Evolutionary conservation across 306 rosid genomes (phyloP), one percentile per base, ranked within the genome.

Genomic region (Fragaria vesca): DNA sequence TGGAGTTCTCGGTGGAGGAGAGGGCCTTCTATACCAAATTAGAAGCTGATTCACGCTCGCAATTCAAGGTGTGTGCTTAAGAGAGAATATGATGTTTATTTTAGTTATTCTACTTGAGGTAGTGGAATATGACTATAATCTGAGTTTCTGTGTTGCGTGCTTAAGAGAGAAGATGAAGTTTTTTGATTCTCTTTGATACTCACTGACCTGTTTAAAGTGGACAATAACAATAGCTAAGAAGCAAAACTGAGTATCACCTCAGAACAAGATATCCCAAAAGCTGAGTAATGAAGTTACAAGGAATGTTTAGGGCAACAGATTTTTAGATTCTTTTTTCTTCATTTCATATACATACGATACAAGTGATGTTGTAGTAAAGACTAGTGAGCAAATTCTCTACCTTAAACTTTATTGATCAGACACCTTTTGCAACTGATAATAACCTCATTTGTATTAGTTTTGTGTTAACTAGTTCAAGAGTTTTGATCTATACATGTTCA

Each of bases 21-120:
- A 93, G 99, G 58, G 94, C 91, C 72, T 95, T 95, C 89, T 95
- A 95, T 89, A 86, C 82, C 66, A 91, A 89, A 79, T 88, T 95
- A 85, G 99, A 95, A 90, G 87, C 97, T 2, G 99, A 93, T 82
- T 89, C 99, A 75, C 98, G 96, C 6, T 45, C 87, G 36, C 36
- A 32, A 32, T 32, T 32, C 36, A 32, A 32, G 36, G 36, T 32
- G 36, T 0, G 42, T 38, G 42, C 42, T 38, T 38, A 38, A 38
- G 42, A 38, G 42, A 38, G 42, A 38, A 38, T 4, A 38, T 38
- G 42, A 6, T 4, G 42, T 81, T 40, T 62, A 43, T 43, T 62
- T 68, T 20, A 55, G 62, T 76, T 78, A n/a, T 74, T 62, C 15
- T 15, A 11, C 48, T 50, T 15, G 18, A 76, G 69, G 50, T 65